A percentile compares a stretch with the other conserved stretches of the same genome.
These are phyloP conservation scores for Clavispora phyllophila DNA, from an alignment of 805 yeast species.

Conservation along the genomic window DNA sequence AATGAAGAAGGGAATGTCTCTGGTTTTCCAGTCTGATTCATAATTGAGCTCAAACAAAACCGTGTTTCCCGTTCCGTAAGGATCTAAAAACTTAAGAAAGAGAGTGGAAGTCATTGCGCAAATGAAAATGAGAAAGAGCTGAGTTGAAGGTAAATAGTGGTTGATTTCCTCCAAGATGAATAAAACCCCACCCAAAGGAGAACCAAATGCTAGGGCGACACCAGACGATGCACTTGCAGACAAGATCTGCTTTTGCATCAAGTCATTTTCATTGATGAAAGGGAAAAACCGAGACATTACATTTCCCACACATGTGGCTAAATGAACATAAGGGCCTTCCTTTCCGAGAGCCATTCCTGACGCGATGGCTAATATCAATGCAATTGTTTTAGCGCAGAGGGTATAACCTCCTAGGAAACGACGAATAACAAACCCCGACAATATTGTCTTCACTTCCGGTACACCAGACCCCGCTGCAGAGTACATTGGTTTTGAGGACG, in stretches of 20 bases:
- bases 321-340: slow-evolving; percentile 60
- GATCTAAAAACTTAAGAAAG: slow-evolving; percentile 48
- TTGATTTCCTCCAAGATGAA: slow-evolving; percentile 55
- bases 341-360: slow-evolving; percentile 56
- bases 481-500: slow-evolving; percentile 28
- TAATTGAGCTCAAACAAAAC: slow-evolving; percentile 50
- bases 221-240: slow-evolving; percentile 58
- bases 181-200: slow-evolving; percentile 55
- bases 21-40: slow-evolving; percentile 46
- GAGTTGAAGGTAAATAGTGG: slow-evolving; percentile 50
- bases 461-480: slow-evolving; percentile 58
- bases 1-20: slow-evolving; percentile 43
- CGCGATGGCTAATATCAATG: slow-evolving; percentile 49
- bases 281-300: slow-evolving; percentile 44
- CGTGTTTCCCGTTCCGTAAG: slow-evolving; percentile 56
- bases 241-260: slow-evolving; percentile 47
- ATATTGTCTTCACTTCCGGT: slow-evolving; percentile 56
- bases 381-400: slow-evolving; percentile 42
- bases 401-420: slow-evolving; percentile 49
- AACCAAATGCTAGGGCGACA: slow-evolving; percentile 57
- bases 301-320: slow-evolving; percentile 56
- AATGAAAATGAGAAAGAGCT: slow-evolving; percentile 49
- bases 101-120: slow-evolving; percentile 52
- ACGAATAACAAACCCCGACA: slow-evolving; percentile 55
- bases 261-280: slow-evolving; percentile 43